A percentile compares a stretch with the other conserved stretches of the same genome.
Conservation (phyloP, 2,329 filamentous ascomycete species). For the Mariannaea elegans region DNA sequence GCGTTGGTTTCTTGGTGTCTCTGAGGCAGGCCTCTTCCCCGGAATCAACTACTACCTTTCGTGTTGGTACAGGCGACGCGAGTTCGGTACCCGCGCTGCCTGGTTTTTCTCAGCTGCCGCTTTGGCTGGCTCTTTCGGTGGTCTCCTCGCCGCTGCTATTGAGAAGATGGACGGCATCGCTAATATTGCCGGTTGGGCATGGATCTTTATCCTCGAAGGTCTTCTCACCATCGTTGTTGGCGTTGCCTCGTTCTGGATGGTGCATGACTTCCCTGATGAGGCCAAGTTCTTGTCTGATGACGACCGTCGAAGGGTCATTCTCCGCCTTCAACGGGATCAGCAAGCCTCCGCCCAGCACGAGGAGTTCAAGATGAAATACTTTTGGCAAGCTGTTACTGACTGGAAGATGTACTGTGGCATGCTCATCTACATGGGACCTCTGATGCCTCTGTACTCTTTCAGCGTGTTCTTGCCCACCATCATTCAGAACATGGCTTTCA, state of each 20-base stretch:
- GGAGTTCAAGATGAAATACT: constrained; percentile 75
- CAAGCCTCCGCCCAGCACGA: constrained; percentile 81
- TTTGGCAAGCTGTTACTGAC: constrained; percentile 77
- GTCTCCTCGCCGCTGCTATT: constrained; percentile 77
- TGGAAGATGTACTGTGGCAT: constrained; percentile 86
- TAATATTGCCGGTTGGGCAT: constrained; percentile 66
- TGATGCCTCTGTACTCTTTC: constrained; percentile 79
- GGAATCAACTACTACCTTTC: constrained; percentile 83
- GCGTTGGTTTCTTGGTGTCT: constrained; percentile 76
- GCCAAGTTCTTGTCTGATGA: constrained; percentile 75
- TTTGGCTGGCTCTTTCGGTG: constrained; percentile 80
- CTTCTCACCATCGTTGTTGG: constrained; percentile 75
- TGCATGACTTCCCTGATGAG: constrained; percentile 83
- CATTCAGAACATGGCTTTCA: constrained; percentile 63
- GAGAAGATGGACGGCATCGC: constrained; percentile 73
- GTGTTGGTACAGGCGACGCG: constrained; percentile 83
- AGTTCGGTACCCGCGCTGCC: constrained; percentile 82
- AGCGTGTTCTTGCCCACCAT: constrained; percentile 84
- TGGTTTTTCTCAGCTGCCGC: constrained; percentile 88
- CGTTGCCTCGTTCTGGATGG: constrained; percentile 76
- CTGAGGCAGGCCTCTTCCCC: constrained; percentile 80
- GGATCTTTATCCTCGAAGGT: constrained; percentile 77
- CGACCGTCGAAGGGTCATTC: constrained; percentile 77
- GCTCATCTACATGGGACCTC: constrained; percentile 80
- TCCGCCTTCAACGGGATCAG: constrained; percentile 74